These are phyloP conservation scores for Citrus unshiu DNA, from an alignment of 345 rosid genomes.

Conservation along the genomic window DNA sequence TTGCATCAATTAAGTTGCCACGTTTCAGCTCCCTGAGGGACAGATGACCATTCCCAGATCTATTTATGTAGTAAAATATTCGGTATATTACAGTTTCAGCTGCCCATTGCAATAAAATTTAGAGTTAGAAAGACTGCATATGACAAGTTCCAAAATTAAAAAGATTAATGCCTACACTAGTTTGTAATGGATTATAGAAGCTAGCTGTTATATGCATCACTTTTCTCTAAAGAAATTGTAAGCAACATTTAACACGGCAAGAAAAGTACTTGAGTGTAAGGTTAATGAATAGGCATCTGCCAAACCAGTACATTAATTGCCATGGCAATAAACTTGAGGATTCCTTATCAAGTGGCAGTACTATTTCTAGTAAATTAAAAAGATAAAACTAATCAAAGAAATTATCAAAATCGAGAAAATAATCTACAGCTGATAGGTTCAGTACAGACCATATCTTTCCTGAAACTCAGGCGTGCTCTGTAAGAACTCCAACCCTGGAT, in stretches of 20 bases:
- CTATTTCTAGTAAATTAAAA: neutral
- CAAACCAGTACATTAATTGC: neutral
- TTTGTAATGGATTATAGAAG: neutral
- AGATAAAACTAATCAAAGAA: neutral
- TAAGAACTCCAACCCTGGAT: conserved; percentile 94
- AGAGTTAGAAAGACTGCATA: neutral
- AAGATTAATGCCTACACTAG: neutral
- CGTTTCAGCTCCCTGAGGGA: conserved; percentile 90
- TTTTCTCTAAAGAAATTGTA: neutral
- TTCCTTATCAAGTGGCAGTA: neutral
- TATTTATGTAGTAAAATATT: conserved; percentile 91
- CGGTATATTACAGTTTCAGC: conserved; percentile 99
- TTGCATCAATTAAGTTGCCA: conserved; percentile 81
- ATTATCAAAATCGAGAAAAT: neutral
- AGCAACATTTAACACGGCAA: conserved; percentile 1
- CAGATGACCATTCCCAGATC: conserved; percentile 83
- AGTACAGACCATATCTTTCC: conserved; percentile 92
- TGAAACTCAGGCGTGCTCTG: conserved; percentile 99
- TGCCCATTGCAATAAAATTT: conserved; percentile 39
- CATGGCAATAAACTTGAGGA: neutral
- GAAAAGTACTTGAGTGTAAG: neutral
- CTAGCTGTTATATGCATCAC: neutral
- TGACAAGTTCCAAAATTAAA: neutral
- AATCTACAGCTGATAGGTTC: neutral
- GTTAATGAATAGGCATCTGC: neutral